phyloP scores from a whole-genome alignment of 2,329 filamentous ascomycete genomes.

The Venturia asperata region DNA sequence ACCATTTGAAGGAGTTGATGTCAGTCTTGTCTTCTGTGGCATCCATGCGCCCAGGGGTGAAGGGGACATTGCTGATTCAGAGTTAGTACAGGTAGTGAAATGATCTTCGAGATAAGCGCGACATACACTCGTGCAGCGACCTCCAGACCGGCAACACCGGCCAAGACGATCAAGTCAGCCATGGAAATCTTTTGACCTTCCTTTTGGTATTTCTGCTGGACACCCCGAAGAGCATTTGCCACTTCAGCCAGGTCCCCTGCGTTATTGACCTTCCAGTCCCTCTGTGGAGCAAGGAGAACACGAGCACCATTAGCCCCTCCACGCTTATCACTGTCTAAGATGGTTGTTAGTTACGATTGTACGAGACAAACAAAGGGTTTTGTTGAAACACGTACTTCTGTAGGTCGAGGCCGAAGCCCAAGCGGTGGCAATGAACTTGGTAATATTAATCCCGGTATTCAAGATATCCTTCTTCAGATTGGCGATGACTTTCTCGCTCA shows the following conservation, averaged over 20 bases:
- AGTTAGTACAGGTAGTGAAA: background rate
- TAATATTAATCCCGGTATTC: background rate
- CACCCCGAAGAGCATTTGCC: conserved; percentile 51
- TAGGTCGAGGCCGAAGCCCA: conserved; percentile 1
- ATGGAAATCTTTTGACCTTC: conserved; percentile 63
- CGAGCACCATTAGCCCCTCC: conserved; percentile 74
- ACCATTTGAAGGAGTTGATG: conserved; percentile 52
- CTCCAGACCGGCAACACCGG: conserved; percentile 63
- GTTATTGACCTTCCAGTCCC: conserved; percentile 68
- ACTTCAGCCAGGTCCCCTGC: conserved; percentile 57
- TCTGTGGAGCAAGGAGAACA: conserved; percentile 65
- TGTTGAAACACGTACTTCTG: background rate
- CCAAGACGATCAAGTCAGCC: conserved; percentile 70
- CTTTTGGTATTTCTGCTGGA: conserved; percentile 61
- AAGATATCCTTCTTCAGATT: conserved; percentile 16
- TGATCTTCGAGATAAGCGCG: background rate
- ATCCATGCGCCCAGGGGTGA: conserved; percentile 65
- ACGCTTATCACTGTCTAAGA: conserved; percentile 71
- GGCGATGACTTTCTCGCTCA: conserved; percentile 56
- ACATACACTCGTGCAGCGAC: conserved; percentile 59
- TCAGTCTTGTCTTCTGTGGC: conserved; percentile 68
- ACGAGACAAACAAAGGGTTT: no score
- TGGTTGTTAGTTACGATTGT: background rate
- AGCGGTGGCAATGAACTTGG: background rate
- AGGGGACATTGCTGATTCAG: conserved; percentile 37